Conservation (phyloP, 1,284 basidiomycete species). For the Leccinum variabile region DNA sequence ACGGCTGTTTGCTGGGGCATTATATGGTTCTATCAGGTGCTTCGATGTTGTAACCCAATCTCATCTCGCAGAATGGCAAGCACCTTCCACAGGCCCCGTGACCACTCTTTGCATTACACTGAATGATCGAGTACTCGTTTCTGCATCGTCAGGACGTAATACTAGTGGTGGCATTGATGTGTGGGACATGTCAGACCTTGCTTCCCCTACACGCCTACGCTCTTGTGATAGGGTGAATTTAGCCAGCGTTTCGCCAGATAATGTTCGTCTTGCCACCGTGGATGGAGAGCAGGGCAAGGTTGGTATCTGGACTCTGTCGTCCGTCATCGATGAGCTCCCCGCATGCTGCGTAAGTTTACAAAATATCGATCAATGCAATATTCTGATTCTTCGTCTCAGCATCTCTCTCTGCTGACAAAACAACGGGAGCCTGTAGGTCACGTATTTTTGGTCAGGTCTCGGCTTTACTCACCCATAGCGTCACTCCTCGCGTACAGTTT, state of each 20-base stretch:
- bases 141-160: constrained; percentile 8
- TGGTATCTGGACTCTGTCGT: background rate
- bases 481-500: constrained; percentile 5
- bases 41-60: background rate
- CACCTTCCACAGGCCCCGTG: background rate
- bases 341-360: constrained; percentile 7
- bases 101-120: constrained; percentile 9
- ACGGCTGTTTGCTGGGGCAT: constrained; percentile 2
- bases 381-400: constrained; percentile 4
- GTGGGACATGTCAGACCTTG: constrained; percentile 10
- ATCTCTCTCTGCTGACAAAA: background rate
- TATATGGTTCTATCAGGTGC: constrained; percentile 2
- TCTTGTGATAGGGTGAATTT: background rate
- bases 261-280: background rate
- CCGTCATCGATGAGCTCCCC: background rate
- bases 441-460: background rate
- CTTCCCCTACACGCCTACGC: background rate
- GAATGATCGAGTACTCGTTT: constrained; percentile 10
- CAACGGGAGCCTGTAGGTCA: constrained; percentile 9
- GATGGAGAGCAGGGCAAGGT: background rate
- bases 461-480: background rate
- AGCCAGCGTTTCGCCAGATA: constrained; percentile 5
- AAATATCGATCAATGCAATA: background rate
- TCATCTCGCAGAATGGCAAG: background rate
- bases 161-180: constrained; percentile 7